phyloP scores from a whole-genome alignment of 2,329 filamentous ascomycete genomes.

The Trichoderma semiorbis region DNA sequence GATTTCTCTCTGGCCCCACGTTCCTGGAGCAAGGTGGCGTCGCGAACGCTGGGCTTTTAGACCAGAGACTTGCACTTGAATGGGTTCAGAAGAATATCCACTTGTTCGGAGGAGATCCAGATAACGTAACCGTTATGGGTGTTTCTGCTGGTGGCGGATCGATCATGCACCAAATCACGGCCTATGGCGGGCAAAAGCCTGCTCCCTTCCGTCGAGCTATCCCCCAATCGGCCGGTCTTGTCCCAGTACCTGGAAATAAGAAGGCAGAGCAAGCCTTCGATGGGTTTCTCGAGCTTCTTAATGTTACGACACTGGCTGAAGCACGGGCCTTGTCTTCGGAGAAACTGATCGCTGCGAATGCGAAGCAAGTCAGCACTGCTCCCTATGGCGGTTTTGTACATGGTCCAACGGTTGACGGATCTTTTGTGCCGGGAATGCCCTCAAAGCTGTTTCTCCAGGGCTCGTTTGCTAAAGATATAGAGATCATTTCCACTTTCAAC shows the following conservation, averaged over 20 bases:
- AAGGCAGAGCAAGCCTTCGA: constrained; percentile 3
- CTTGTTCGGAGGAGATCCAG: constrained; percentile 33
- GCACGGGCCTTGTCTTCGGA: constrained; percentile 1
- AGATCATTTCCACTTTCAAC: not conserved
- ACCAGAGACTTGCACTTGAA: constrained; percentile 39
- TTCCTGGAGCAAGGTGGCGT: not conserved
- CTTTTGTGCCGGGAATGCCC: constrained; percentile 17
- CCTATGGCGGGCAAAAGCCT: constrained; percentile 12
- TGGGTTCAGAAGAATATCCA: constrained; percentile 22
- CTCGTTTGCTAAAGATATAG: constrained; percentile 5
- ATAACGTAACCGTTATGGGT: constrained; percentile 60
- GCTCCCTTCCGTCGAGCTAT: constrained; percentile 20
- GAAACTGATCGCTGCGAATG: not conserved
- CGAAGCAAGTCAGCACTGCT: constrained; percentile 12
- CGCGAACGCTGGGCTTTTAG: constrained; percentile 26
- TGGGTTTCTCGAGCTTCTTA: constrained; percentile 8
- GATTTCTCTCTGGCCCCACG: constrained; percentile 15
- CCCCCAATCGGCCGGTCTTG: constrained; percentile 4
- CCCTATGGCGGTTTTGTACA: constrained; percentile 9
- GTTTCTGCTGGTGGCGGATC: constrained; percentile 20
- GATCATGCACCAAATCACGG: constrained; percentile 21
- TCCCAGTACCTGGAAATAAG: constrained; percentile 9
- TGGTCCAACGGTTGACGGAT: constrained; percentile 15
- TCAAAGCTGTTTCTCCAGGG: constrained; percentile 16
- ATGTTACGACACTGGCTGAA: constrained; percentile 10